These are phyloP conservation scores for Trichoderma erinaceum DNA, from an alignment of 495 filamentous ascomycete species.

Conservation along the genomic window DNA sequence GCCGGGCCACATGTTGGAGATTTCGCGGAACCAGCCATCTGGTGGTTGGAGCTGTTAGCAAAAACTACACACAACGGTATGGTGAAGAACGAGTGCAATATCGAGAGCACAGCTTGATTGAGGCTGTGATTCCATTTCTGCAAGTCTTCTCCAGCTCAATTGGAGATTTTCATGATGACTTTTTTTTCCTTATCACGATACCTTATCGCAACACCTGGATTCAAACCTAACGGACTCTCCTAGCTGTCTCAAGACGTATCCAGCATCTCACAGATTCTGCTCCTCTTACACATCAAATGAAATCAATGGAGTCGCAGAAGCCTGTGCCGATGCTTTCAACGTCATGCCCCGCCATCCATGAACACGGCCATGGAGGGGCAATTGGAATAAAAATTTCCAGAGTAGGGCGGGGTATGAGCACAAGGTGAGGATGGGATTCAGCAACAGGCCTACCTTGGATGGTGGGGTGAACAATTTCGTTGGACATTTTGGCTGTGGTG, in stretches of 20 bases:
- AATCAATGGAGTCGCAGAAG: background rate
- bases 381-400: conserved; percentile 3
- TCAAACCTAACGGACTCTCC: background rate
- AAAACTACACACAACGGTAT: too few species aligned
- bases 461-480: conserved; percentile 11
- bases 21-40: conserved; percentile 99
- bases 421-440: background rate
- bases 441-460: conserved; percentile 4
- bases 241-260: background rate
- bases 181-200: background rate
- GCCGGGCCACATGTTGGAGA: conserved; percentile 96
- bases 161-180: background rate
- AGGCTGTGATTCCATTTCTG: background rate
- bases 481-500: background rate
- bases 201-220: background rate
- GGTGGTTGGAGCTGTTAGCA: background rate
- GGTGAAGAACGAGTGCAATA: background rate
- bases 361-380: conserved; percentile 1
- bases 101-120: background rate
- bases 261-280: background rate
- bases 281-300: background rate
- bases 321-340: background rate
- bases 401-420: background rate
- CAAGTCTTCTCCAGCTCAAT: background rate
- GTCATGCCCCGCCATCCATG: background rate